Evolutionary conservation across 225 moss, liverwort and hornwort genomes (phyloP).

Genomic region (Rhytidiadelphus loreus): DNA sequence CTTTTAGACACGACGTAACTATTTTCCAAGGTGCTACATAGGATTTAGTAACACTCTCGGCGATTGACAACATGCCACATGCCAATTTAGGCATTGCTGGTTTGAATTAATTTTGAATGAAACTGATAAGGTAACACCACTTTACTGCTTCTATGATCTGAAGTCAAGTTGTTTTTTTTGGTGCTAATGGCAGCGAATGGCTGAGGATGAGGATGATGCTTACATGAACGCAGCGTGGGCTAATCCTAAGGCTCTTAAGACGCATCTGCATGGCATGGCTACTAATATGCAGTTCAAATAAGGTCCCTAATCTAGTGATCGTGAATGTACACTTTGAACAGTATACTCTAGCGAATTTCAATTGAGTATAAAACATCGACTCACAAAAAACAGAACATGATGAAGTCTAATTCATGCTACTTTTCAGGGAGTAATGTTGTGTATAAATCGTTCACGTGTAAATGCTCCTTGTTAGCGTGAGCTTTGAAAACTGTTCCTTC

Average conservation of each 20-base stretch:
- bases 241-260: conserved; percentile 41
- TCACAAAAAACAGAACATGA: not conserved
- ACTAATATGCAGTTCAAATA: conserved; percentile 43
- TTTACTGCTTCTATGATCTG: not conserved
- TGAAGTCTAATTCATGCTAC: not conserved
- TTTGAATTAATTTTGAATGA: not conserved
- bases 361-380: not conserved
- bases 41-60: not conserved
- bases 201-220: conserved; percentile 57
- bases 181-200: conserved; percentile 35
- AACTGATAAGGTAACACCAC: not conserved
- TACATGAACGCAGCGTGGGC: conserved; percentile 45
- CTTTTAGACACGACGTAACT: not conserved
- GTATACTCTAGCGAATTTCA: not conserved
- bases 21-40: not conserved
- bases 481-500: not conserved
- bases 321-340: not conserved
- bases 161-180: not conserved
- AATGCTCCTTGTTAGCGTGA: not conserved
- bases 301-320: not conserved
- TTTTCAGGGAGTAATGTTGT: not conserved
- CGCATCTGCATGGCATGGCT: conserved; percentile 46
- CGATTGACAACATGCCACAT: not conserved
- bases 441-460: not conserved
- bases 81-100: not conserved